These are phyloP conservation scores for Boletus reticulatus DNA, from an alignment of 768 basidiomycete species.

Conservation along the genomic window DNA sequence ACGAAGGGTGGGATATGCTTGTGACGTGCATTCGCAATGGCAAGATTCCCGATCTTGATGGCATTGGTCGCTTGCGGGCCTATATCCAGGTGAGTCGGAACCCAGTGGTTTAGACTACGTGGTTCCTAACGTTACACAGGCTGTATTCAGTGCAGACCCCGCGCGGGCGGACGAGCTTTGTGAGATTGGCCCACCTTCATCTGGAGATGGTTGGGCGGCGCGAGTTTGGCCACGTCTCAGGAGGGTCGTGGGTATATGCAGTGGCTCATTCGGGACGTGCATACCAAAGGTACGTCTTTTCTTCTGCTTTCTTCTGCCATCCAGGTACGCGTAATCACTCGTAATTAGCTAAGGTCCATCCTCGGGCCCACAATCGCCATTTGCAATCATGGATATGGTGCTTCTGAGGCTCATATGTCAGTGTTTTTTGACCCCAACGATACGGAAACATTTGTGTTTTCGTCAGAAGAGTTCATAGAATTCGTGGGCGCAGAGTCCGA, in stretches of 20 bases:
- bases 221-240: conserved; percentile 14
- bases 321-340: neutral
- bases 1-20: conserved; percentile 9
- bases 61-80: conserved; percentile 3
- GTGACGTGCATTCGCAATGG: conserved; percentile 9
- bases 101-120: neutral
- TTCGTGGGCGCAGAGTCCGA: neutral
- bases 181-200: conserved; percentile 12
- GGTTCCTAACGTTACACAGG: neutral
- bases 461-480: conserved; percentile 6
- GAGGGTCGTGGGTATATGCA: conserved; percentile 5
- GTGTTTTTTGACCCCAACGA: neutral
- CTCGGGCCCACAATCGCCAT: conserved; percentile 11
- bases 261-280: conserved; percentile 12
- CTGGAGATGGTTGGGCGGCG: conserved; percentile 10
- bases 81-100: conserved; percentile 6
- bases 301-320: neutral
- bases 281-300: conserved; percentile 5
- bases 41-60: conserved; percentile 12
- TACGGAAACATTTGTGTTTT: conserved; percentile 8
- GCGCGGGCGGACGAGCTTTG: conserved; percentile 12
- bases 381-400: conserved; percentile 8
- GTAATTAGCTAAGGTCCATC: conserved; percentile 1
- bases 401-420: conserved; percentile 8
- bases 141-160: conserved; percentile 1